Conservation (phyloP, 2,329 filamentous ascomycete genomes). For the Emericellopsis atlantica region DNA sequence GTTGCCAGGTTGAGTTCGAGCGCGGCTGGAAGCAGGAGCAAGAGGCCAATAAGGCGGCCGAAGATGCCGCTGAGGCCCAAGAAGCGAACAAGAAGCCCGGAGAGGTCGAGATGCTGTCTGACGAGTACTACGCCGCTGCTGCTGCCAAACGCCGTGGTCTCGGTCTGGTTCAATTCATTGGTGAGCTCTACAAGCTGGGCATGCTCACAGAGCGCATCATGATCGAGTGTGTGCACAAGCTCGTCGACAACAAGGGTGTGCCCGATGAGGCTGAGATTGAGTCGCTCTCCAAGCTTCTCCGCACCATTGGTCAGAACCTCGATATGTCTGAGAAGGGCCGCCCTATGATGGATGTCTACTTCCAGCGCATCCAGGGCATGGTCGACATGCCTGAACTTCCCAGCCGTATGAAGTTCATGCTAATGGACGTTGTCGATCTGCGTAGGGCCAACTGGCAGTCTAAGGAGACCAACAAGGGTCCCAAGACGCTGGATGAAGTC, state of each 20-base stretch:
- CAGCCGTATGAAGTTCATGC: conserved; percentile 90
- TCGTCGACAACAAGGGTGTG: conserved; percentile 86
- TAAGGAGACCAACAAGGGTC: conserved; percentile 86
- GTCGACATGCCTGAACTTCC: conserved; percentile 67
- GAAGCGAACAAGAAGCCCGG: conserved; percentile 34
- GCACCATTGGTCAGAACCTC: conserved; percentile 81
- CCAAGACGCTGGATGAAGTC: conserved; percentile 91
- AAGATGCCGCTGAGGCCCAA: conserved; percentile 5
- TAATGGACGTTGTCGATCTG: conserved; percentile 86
- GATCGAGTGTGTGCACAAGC: conserved; percentile 96
- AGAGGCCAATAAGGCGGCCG: conserved; percentile 20
- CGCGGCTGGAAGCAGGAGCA: conserved; percentile 81
- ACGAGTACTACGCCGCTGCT: conserved; percentile 90
- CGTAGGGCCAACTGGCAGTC: conserved; percentile 67
- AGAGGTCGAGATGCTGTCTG: conserved; percentile 76
- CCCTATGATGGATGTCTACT: conserved; percentile 87
- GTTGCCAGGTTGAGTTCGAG: conserved; percentile 98
- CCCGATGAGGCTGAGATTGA: conserved; percentile 96
- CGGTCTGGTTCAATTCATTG: conserved; percentile 97
- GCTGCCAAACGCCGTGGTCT: conserved; percentile 94
- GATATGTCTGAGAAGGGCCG: conserved; percentile 73
- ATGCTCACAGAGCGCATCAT: conserved; percentile 99
- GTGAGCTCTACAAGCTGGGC: conserved; percentile 94
- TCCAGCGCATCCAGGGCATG: conserved; percentile 74
- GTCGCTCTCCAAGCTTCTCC: conserved; percentile 83